Conservation (phyloP, 257 asterid genomes). For the Mitragyna speciosa region DNA sequence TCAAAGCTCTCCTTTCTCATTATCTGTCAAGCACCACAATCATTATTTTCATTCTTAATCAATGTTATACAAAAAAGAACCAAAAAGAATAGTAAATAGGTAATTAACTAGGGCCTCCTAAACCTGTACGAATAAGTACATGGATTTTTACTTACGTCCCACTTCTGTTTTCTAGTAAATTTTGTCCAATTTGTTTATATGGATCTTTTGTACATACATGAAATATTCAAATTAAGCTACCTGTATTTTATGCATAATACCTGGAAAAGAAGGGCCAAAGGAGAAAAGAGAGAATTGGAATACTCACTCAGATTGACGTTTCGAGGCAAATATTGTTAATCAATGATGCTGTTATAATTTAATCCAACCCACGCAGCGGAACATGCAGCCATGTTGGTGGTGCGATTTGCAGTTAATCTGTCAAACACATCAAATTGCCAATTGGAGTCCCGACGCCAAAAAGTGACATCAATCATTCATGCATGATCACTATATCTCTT, state of each 20-base stretch:
- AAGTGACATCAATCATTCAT: background rate
- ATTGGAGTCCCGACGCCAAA: background rate
- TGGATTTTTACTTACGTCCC: too few relatives aligned
- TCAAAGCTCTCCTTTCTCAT: background rate
- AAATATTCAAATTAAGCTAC: background rate
- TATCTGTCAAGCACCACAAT: slow-evolving; percentile 27
- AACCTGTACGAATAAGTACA: background rate
- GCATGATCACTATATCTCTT: background rate
- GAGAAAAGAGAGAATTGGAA: too few relatives aligned
- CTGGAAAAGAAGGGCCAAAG: too few relatives aligned
- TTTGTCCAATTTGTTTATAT: too few relatives aligned
- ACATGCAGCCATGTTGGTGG: slow-evolving; percentile 59
- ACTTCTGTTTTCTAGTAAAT: too few relatives aligned
- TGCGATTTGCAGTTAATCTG: slow-evolving; percentile 39
- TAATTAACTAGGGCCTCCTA: background rate
- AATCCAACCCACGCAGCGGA: slow-evolving; percentile 28
- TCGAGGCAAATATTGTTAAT: too few relatives aligned
- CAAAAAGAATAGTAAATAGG: background rate
- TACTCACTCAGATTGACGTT: too few relatives aligned
- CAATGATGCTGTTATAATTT: background rate
- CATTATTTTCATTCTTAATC: slow-evolving; percentile 14
- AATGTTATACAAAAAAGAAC: background rate
- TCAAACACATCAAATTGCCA: slow-evolving; percentile 28
- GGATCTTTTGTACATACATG: too few relatives aligned
- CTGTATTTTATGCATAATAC: background rate